Conservation (phyloP, 345 rosid genomes). For the Pugionium dolabratum region DNA sequence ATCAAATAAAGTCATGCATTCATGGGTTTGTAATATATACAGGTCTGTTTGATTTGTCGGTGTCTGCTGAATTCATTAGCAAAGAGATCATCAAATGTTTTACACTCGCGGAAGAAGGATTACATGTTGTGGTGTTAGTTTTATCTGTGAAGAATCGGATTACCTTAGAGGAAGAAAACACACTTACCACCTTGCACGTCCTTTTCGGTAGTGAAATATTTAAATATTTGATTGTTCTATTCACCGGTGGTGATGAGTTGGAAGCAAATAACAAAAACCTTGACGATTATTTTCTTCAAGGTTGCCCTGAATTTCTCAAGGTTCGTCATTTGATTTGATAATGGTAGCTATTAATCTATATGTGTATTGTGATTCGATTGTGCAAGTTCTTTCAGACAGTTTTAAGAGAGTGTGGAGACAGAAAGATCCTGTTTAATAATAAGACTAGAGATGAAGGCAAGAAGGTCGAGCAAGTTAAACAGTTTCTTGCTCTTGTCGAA, state of each 20-base stretch:
- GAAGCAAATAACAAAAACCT: conserved; percentile 63
- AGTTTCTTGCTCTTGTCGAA: conserved; percentile 58
- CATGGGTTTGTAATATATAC: neutral
- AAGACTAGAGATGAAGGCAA: conserved; percentile 58
- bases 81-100: conserved; percentile 75
- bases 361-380: neutral
- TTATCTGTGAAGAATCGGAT: conserved; percentile 61
- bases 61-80: conserved; percentile 58
- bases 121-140: conserved; percentile 73
- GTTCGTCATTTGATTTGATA: conserved; percentile 33
- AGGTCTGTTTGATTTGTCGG: conserved; percentile 48
- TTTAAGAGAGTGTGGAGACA: conserved; percentile 48
- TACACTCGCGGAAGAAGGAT: conserved; percentile 70
- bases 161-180: conserved; percentile 68
- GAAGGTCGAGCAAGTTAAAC: conserved; percentile 51
- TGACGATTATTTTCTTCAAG: conserved; percentile 60
- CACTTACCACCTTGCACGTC: conserved; percentile 55
- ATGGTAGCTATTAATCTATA: neutral
- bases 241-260: conserved; percentile 85
- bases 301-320: conserved; percentile 70
- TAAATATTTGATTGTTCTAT: conserved; percentile 70
- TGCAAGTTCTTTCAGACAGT: conserved; percentile 47
- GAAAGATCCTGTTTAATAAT: conserved; percentile 67
- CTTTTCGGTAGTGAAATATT: conserved; percentile 69
- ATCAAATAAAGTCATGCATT: neutral